Conservation (phyloP, 495 filamentous ascomycete genomes). For the Tuber magnatum region DNA sequence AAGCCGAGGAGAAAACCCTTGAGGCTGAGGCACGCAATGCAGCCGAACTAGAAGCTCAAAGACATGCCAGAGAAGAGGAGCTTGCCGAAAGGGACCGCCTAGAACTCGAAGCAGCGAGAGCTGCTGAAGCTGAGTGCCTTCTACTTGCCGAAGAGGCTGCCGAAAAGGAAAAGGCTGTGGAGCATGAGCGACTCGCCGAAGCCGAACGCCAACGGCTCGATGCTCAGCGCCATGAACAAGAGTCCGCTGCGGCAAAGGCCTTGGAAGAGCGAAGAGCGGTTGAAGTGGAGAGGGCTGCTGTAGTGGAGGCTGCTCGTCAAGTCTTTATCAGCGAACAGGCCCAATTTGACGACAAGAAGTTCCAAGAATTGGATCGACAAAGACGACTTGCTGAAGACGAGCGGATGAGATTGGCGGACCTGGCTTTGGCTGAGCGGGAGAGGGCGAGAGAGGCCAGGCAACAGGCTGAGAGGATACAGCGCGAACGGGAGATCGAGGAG, state of each 20-base stretch:
- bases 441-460: slow-evolving; percentile 15
- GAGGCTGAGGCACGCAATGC: slow-evolving; percentile 5
- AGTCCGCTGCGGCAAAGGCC: not conserved
- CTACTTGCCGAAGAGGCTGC: slow-evolving; percentile 8
- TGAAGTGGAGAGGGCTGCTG: not conserved
- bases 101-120: slow-evolving; percentile 10
- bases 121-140: slow-evolving; percentile 13
- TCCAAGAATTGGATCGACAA: slow-evolving; percentile 19
- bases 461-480: slow-evolving; percentile 19
- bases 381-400: slow-evolving; percentile 26
- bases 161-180: slow-evolving; percentile 11
- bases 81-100: slow-evolving; percentile 7
- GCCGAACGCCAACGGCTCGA: slow-evolving; percentile 16
- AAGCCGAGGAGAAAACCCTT: slow-evolving; percentile 6
- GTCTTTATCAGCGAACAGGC: slow-evolving; percentile 7
- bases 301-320: slow-evolving; percentile 14
- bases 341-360: slow-evolving; percentile 3
- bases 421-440: slow-evolving; percentile 19
- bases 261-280: not conserved
- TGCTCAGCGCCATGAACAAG: not conserved
- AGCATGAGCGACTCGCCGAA: slow-evolving; percentile 20
- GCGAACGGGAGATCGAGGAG: slow-evolving; percentile 21
- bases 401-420: slow-evolving; percentile 17
- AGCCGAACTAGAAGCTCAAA: not conserved
- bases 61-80: slow-evolving; percentile 15